phyloP scores from a whole-genome alignment of 2,329 filamentous ascomycete genomes.

The Fonsecaea pugnacius region DNA sequence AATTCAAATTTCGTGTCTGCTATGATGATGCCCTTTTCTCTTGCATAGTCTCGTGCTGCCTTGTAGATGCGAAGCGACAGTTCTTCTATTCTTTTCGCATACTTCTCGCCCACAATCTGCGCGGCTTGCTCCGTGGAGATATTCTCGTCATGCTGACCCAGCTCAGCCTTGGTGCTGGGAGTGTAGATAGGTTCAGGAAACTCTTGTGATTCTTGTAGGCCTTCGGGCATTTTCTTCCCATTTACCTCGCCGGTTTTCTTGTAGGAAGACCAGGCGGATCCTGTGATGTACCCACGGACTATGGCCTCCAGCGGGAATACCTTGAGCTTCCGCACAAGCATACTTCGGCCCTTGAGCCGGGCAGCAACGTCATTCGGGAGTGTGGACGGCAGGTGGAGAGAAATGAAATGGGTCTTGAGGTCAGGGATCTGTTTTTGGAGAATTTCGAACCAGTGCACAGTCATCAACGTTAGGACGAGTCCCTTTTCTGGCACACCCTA shows the following conservation, averaged over 20 bases:
- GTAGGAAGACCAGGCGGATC: constrained; percentile 82
- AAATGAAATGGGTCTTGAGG: constrained; percentile 67
- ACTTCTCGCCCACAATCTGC: constrained; percentile 66
- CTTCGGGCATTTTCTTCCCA: constrained; percentile 70
- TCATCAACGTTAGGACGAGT: constrained; percentile 68
- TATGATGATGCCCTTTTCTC: constrained; percentile 71
- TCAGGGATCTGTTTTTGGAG: constrained; percentile 61
- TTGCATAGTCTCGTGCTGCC: constrained; percentile 65
- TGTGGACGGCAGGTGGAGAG: constrained; percentile 58
- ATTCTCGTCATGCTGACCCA: constrained; percentile 81
- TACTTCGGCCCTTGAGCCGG: constrained; percentile 62
- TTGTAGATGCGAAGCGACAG: constrained; percentile 69
- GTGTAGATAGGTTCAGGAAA: constrained; percentile 75
- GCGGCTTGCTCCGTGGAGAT: constrained; percentile 70
- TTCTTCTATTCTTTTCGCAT: constrained; percentile 68
- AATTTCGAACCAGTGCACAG: constrained; percentile 69
- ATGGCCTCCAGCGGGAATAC: constrained; percentile 82
- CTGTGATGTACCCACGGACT: constrained; percentile 88
- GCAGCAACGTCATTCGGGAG: constrained; percentile 43
- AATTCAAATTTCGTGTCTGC: constrained; percentile 81
- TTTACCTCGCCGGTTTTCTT: constrained; percentile 75
- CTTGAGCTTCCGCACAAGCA: constrained; percentile 75
- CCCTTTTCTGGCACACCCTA: constrained; percentile 72
- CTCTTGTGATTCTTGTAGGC: constrained; percentile 71
- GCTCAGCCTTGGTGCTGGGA: constrained; percentile 82